Evolutionary conservation across 805 yeast genomes (phyloP).

Genomic region (Wickerhamiella bombiphila): DNA sequence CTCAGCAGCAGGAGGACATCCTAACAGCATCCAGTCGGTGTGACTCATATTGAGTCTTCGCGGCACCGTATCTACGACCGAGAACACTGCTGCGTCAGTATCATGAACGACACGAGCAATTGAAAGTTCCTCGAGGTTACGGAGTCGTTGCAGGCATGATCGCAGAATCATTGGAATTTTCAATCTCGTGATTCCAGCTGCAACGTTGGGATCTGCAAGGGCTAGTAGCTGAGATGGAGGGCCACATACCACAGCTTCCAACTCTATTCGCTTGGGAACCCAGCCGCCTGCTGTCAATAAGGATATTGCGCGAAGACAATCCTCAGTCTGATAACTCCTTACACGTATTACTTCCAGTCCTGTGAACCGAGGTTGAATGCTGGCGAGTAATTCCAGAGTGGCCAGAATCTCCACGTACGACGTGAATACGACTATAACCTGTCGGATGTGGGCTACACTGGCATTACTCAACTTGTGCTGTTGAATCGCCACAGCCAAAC

Average conservation of each 20-base stretch:
- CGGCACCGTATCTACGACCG: conserved; percentile 1
- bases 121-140: conserved; percentile 4
- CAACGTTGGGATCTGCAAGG: conserved; percentile 5
- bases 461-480: conserved; percentile 8
- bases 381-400: conserved; percentile 6
- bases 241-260: conserved; percentile 6
- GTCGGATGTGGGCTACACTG: conserved; percentile 9
- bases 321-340: conserved; percentile 10
- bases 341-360: conserved; percentile 7
- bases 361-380: conserved; percentile 8
- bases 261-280: not conserved
- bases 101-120: conserved; percentile 7
- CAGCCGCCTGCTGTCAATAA: conserved; percentile 4
- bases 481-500: conserved; percentile 13
- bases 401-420: conserved; percentile 11
- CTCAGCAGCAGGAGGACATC: conserved; percentile 7
- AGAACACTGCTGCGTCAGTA: not conserved
- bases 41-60: conserved; percentile 3
- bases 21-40: conserved; percentile 6
- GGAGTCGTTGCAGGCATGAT: conserved; percentile 2
- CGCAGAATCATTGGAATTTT: not conserved
- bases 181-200: conserved; percentile 3
- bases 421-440: conserved; percentile 11
- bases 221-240: conserved; percentile 4
- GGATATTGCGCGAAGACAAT: conserved; percentile 7